These are phyloP conservation scores for Vigna nakashimae DNA, from an alignment of 306 rosid genomes.

Conservation along the genomic window DNA sequence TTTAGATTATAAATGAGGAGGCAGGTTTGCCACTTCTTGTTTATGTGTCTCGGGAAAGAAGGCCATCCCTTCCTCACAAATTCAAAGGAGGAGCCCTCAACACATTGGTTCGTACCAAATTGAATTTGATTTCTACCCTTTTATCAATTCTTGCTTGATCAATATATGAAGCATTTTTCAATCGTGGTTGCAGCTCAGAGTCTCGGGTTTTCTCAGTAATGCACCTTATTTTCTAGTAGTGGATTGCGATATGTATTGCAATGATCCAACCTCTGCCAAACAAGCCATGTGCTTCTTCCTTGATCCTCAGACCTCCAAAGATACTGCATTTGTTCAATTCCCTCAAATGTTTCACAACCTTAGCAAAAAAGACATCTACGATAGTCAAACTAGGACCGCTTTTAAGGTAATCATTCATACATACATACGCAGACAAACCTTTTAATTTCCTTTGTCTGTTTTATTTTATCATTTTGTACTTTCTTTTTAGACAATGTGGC, in stretches of 20 bases:
- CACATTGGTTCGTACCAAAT: conserved; percentile 38
- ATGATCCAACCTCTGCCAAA: conserved; percentile 67
- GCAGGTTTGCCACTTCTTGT: conserved; percentile 38
- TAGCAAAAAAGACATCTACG: conserved; percentile 62
- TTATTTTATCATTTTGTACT: not conserved
- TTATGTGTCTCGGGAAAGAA: conserved; percentile 53
- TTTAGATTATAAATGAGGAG: conserved; percentile 41
- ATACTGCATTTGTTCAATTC: conserved; percentile 56
- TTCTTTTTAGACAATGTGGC: conserved; percentile 57
- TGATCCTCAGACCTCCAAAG: conserved; percentile 50
- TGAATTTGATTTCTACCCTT: not conserved
- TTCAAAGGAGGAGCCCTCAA: conserved; percentile 58
- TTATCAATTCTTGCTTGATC: not conserved
- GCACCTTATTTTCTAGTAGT: conserved; percentile 58
- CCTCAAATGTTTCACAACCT: conserved; percentile 64
- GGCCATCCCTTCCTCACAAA: conserved; percentile 52
- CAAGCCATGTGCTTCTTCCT: conserved; percentile 84
- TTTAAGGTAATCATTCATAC: conserved; percentile 40
- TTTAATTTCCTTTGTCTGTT: not conserved
- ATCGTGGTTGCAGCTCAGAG: conserved; percentile 60
- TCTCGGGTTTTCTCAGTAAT: conserved; percentile 68
- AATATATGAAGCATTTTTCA: not conserved
- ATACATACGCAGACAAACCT: not conserved
- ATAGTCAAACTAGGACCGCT: conserved; percentile 51
- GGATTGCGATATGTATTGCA: conserved; percentile 78